Base-by-base conservation (phyloP, 176 grass and related monocot genomes). In the Juncus effusus region DNA sequence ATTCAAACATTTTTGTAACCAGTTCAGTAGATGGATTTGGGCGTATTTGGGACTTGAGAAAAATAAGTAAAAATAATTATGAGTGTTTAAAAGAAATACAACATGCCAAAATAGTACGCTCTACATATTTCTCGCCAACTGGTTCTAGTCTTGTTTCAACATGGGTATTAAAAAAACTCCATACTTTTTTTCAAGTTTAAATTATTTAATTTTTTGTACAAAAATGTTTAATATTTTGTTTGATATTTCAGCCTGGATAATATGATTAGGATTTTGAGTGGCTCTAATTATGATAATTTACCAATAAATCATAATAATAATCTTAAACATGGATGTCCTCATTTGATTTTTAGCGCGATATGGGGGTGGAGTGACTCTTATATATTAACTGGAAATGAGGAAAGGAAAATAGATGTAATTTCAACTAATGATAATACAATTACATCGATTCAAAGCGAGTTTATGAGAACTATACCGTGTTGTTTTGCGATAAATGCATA, bases 51-150 rank as follows among this genome's bases (percentile, higher is more conserved):
- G 85, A 86, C 74, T 59, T 86, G 59, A 91, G 92, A 72, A 59
- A 28, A 49, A 54, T 88, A 71, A 70, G 85, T 60, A 83, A 81
- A 56, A 42, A 88, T 45, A 58, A 59, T 14, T 62, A 54, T 5
- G 56, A 84, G 37, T 74, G 73, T 60, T 77, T 86, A 56, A 91
- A 80, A 42, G 60, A 82, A 69, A 54, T 91, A 3, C 13, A 76
- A 15, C 80, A 84, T 67, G 51, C 14, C 19, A 84, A 44, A 42
- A 40, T 77, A 19, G 75, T 96, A 52, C 66, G 85, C 16, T 96
- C 93, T 63, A 82, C 93, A 66, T 88, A 88, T 80, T 96, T 96
- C 65, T 96, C 93, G 44, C 93, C 85, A 64, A 81, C 74, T 81
- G 88, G 93, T 36, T 36, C 36, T 64, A 63, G 70, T 64, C 40